A percentile compares a stretch with the other conserved stretches of the same genome.
These are phyloP conservation scores for Umbelopsis sp. DNA, from an alignment of 192 early-diverging fungal species.

Conservation along the genomic window DNA sequence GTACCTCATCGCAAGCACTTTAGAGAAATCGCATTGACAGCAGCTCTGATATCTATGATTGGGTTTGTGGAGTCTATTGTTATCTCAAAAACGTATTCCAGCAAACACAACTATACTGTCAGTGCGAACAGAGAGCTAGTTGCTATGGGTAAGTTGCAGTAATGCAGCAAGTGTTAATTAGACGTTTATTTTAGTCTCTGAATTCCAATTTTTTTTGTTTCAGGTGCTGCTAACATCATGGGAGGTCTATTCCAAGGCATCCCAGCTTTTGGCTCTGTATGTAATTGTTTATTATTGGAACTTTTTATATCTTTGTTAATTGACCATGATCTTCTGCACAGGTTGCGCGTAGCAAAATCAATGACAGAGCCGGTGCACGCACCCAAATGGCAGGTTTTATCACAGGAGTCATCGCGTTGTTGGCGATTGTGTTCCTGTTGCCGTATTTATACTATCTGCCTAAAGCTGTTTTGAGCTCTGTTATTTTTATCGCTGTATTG, in stretches of 20 bases:
- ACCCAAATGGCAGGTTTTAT: constrained; percentile 91
- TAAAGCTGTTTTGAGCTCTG: constrained; percentile 55
- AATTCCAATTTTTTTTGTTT: too few relatives aligned
- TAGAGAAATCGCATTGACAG: constrained; percentile 75
- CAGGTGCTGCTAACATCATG: constrained; percentile 82
- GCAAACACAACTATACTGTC: constrained; percentile 89
- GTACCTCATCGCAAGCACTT: constrained; percentile 60
- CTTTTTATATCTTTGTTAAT: not conserved
- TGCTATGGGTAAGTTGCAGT: constrained; percentile 56
- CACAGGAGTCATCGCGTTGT: constrained; percentile 71
- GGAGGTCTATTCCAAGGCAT: constrained; percentile 72
- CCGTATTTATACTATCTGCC: constrained; percentile 55
- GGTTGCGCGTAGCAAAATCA: constrained; percentile 90
- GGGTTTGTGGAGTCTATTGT: constrained; percentile 98
- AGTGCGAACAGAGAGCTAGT: constrained; percentile 97
- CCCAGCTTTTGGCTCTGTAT: constrained; percentile 44
- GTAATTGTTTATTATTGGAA: not conserved
- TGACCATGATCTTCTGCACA: constrained; percentile 71
- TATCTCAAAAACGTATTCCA: constrained; percentile 90
- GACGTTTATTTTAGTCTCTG: too few relatives aligned
- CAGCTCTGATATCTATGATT: constrained; percentile 91
- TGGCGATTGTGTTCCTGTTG: constrained; percentile 82
- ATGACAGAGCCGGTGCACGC: constrained; percentile 88
- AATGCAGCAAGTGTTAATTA: not conserved
- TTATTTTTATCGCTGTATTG: constrained; percentile 84